These are phyloP conservation scores for Rubroboletus satanas DNA, from an alignment of 768 basidiomycete species.

Conservation along the genomic window DNA sequence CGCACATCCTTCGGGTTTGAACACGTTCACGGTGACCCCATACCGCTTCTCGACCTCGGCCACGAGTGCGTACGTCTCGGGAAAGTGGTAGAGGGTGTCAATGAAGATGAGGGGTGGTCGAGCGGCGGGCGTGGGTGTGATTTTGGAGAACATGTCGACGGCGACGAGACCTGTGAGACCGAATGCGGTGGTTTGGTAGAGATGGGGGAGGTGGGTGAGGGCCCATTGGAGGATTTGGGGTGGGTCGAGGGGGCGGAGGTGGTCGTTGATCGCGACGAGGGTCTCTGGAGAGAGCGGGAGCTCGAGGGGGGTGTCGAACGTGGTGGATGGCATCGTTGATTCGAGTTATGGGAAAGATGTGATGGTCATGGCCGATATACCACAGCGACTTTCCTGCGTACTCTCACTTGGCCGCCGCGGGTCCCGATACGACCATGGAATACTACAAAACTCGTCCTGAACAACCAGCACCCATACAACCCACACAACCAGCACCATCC, in stretches of 20 bases:
- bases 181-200: conserved; percentile 95
- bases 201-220: conserved; percentile 66
- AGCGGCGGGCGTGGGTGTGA: conserved; percentile 48
- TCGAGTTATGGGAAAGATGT: background rate
- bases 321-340: conserved; percentile 6
- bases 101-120: conserved; percentile 87
- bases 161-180: conserved; percentile 93
- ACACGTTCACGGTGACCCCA: conserved; percentile 67
- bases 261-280: conserved; percentile 65
- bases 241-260: conserved; percentile 69
- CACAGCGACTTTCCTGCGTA: background rate
- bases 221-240: conserved; percentile 89
- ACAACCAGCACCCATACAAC: conserved; percentile 16
- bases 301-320: conserved; percentile 40
- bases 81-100: conserved; percentile 96
- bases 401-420: background rate
- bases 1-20: conserved; percentile 69
- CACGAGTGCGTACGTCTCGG: conserved; percentile 87
- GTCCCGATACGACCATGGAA: conserved; percentile 16
- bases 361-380: background rate
- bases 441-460: conserved; percentile 30
- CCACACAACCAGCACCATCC: conserved; percentile 6
- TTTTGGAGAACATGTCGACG: conserved; percentile 89
- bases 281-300: conserved; percentile 57
- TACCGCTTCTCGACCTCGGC: conserved; percentile 77